Conservation (phyloP, 1,284 basidiomycete species). For the Phaffia rhodozyma region DNA sequence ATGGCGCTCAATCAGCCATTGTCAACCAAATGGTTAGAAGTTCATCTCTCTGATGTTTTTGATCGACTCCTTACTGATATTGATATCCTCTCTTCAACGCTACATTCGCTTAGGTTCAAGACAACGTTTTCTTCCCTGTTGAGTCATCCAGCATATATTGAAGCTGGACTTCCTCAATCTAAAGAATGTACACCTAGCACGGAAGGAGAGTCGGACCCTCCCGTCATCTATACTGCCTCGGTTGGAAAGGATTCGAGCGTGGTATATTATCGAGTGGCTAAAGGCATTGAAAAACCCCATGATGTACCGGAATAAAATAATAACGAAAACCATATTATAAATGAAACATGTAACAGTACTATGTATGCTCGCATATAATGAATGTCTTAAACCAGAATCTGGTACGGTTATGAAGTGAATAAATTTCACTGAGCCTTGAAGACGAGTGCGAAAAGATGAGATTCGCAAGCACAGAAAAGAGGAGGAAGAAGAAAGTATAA, state of each 20-base stretch:
- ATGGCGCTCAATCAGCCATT: constrained; percentile 4
- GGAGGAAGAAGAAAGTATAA: background rate
- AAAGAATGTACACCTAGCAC: background rate
- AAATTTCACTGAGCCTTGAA: no score
- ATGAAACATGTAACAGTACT: no score
- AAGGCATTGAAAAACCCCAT: constrained; percentile 36
- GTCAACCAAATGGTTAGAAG: constrained; percentile 10
- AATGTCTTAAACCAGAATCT: no score
- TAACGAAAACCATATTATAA: no score
- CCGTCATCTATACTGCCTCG: constrained; percentile 32
- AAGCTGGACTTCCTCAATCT: background rate
- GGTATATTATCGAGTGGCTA: constrained; percentile 36
- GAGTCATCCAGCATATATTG: background rate
- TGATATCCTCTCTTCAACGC: no score
- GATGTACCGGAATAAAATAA: constrained; percentile 34
- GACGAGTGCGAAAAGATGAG: no score
- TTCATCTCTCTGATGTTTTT: background rate
- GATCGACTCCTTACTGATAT: no score
- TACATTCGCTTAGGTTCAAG: constrained; percentile 4
- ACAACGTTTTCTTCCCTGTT: constrained; percentile 9
- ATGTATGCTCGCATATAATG: no score
- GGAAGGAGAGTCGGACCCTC: constrained; percentile 12
- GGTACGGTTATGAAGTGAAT: no score
- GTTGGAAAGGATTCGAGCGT: constrained; percentile 33
- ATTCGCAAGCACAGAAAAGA: background rate